phyloP scores from a whole-genome alignment of 208 protist species.

The Herpetomonas muscarum region DNA sequence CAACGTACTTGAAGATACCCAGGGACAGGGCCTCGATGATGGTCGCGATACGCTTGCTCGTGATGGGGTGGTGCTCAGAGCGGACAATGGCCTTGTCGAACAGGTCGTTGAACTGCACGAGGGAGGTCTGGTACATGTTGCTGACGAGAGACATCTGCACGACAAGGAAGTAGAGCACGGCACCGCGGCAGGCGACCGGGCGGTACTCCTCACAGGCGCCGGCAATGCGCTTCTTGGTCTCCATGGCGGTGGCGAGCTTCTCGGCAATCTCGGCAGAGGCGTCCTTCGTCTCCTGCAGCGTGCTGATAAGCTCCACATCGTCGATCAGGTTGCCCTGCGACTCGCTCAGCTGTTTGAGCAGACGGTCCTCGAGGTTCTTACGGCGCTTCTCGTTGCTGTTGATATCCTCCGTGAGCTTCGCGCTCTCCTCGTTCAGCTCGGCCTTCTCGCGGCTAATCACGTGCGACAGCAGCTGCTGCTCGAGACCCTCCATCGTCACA shows the following conservation, averaged over 20 bases:
- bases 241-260: constrained; percentile 92
- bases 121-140: constrained; percentile 98
- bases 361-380: constrained; percentile 92
- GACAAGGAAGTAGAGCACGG: constrained; percentile 98
- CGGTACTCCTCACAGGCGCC: constrained; percentile 97
- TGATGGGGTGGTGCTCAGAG: constrained; percentile 87
- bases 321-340: constrained; percentile 93
- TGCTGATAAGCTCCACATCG: constrained; percentile 94
- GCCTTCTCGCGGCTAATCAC: constrained; percentile 97
- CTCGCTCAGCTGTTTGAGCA: constrained; percentile 94
- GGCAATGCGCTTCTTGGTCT: constrained; percentile 97
- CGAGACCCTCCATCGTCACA: constrained; percentile 98
- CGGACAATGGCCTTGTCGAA: constrained; percentile 94
- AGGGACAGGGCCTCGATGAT: constrained; percentile 96
- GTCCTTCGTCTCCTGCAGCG: constrained; percentile 97
- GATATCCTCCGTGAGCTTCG: constrained; percentile 95
- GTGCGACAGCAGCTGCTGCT: constrained; percentile 96
- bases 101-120: constrained; percentile 96
- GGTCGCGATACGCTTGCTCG: constrained; percentile 93
- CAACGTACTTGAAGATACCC: constrained; percentile 93
- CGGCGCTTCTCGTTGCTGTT: constrained; percentile 95
- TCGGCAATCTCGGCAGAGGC: constrained; percentile 96
- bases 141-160: constrained; percentile 97
- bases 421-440: constrained; percentile 96
- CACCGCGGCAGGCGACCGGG: constrained; percentile 95